Evolutionary conservation across 2,329 filamentous ascomycete genomes (phyloP), one percentile per base, ranked within the genome.

Genomic region (Davidsoniella virescens): DNA sequence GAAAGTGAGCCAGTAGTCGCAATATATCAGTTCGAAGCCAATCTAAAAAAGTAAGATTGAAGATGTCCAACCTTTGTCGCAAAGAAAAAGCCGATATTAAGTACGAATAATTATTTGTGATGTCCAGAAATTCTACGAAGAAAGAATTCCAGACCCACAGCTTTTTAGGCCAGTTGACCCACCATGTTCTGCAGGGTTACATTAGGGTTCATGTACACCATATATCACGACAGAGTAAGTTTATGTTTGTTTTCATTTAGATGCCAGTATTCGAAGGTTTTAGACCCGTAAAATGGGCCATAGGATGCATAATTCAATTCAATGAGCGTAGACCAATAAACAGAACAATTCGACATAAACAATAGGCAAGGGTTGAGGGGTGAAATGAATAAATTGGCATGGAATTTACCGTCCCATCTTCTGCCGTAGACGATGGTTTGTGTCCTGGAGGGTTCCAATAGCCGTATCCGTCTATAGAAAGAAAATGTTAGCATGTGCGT

Each of bases 391-490:
- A n/a, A 43, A 41, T 38, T 20, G 2, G 29, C 33, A 18, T 23
- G 14, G 9, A 10, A 16, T n/a, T 50, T 36, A 52, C 46, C 43
- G 46, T 33, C 51, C 51, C 51, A 52, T 52, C 42, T 52, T 52
- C 51, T 52, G 51, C 38, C 46, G 47, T 29, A 52, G 51, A 38
- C 51, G 51, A 41, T 52, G 46, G 51, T 52, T 52, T 9, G 51
- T 52, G 47, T 52, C 47, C 38, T 50, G 47, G 12, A 50, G 33
- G 18, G 51, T 50, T 40, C 47, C 44, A 40, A 54, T 54, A 57
- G 94, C 84, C 58, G 72, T 75, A 62, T 94, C 87, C 66, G 81
- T 90, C 85, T 86, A 63, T 49, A 49, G 43, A 9, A 36, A 42
- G 40, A 20, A 20, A 29, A 54, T 67, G 36, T 61, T 40, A 42